Conservation (phyloP, 1,139 yeast species). For the Scheffersomyces lignicola region DNA sequence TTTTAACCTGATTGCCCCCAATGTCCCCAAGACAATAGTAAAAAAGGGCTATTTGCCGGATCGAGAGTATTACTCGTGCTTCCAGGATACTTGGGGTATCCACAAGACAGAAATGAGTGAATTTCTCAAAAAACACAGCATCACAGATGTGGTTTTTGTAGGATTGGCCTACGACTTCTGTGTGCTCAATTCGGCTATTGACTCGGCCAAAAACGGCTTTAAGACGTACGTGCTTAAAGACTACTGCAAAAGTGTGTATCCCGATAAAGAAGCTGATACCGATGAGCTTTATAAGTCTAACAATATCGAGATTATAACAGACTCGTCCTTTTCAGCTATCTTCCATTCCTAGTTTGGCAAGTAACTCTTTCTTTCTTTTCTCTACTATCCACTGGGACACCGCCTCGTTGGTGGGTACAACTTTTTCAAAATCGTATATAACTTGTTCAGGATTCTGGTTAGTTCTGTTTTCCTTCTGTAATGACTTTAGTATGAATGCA, state of each 20-base stretch:
- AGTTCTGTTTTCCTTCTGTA: slow-evolving; percentile 6
- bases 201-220: slow-evolving; percentile 62
- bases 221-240: slow-evolving; percentile 59
- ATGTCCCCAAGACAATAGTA: slow-evolving; percentile 43
- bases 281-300: slow-evolving; percentile 26
- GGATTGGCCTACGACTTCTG: slow-evolving; percentile 90
- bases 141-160: slow-evolving; percentile 67
- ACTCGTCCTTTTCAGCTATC: slow-evolving; percentile 3
- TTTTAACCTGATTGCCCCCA: slow-evolving; percentile 22
- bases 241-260: slow-evolving; percentile 41
- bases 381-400: slow-evolving; percentile 50
- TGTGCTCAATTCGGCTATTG: slow-evolving; percentile 73
- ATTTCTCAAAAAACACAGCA: slow-evolving; percentile 41
- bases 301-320: slow-evolving; percentile 26
- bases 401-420: slow-evolving; percentile 38
- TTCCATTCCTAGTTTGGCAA: slow-evolving; percentile 25
- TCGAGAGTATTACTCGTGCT: slow-evolving; percentile 89
- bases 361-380: slow-evolving; percentile 43
- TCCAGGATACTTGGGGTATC: slow-evolving; percentile 73
- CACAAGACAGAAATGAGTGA: slow-evolving; percentile 66
- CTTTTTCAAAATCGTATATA: slow-evolving; percentile 18
- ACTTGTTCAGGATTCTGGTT: slow-evolving; percentile 9
- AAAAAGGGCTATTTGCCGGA: slow-evolving; percentile 71
- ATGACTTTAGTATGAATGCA: slow-evolving; percentile 15
- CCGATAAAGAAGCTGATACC: slow-evolving; percentile 28